These are phyloP conservation scores for Pythium dissotocum DNA, from an alignment of 352 stramenopile genomes.

Conservation along the genomic window DNA sequence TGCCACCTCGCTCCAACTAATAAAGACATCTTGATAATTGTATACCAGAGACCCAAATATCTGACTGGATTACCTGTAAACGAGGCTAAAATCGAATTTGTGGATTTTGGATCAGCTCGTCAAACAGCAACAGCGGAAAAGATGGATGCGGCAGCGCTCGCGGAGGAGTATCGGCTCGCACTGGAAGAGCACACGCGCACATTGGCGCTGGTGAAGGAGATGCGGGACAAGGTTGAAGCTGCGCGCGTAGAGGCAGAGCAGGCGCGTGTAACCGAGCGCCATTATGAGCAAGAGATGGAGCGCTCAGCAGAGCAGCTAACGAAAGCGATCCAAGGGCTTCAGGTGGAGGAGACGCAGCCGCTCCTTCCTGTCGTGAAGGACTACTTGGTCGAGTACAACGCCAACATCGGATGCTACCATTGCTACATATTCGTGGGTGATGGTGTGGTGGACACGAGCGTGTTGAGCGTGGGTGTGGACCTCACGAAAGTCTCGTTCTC, in stretches of 20 bases:
- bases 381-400: slow-evolving; percentile 72
- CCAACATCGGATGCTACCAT: slow-evolving; percentile 84
- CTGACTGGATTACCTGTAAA: not conserved
- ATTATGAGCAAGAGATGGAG: slow-evolving; percentile 38
- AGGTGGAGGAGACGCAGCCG: slow-evolving; percentile 6
- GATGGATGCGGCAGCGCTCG: slow-evolving; percentile 22
- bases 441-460: slow-evolving; percentile 26
- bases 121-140: not conserved
- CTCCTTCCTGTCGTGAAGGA: slow-evolving; percentile 19
- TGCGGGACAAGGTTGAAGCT: slow-evolving; percentile 23
- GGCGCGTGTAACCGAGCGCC: slow-evolving; percentile 28
- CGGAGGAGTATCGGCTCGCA: slow-evolving; percentile 40
- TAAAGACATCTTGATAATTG: not conserved
- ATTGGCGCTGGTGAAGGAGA: slow-evolving; percentile 28
- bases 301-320: slow-evolving; percentile 31
- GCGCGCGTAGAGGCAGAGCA: slow-evolving; percentile 34
- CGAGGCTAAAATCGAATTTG: not conserved
- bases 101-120: not conserved
- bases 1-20: not conserved
- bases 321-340: slow-evolving; percentile 27
- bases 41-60: not conserved
- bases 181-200: slow-evolving; percentile 45
- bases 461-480: slow-evolving; percentile 36
- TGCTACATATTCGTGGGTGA: slow-evolving; percentile 50
- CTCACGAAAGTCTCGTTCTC: slow-evolving; percentile 38